phyloP scores from a whole-genome alignment of 805 yeast genomes.

The Metschnikowia peoriensis region DNA sequence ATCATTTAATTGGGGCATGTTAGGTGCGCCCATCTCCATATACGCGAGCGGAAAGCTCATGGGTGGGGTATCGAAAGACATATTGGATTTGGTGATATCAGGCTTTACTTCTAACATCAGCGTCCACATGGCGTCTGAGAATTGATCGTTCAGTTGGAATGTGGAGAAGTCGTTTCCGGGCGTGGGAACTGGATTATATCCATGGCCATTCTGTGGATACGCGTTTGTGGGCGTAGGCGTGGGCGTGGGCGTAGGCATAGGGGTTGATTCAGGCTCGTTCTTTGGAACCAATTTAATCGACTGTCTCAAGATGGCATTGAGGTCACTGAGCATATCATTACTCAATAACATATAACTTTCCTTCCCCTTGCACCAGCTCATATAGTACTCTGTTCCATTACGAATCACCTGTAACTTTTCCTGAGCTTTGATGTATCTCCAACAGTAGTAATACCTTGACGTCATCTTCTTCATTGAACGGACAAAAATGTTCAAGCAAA shows the following conservation, averaged over 20 bases:
- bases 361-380: constrained; percentile 16
- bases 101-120: constrained; percentile 18
- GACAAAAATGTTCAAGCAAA: constrained; percentile 12
- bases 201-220: neutral
- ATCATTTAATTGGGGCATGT: constrained; percentile 3
- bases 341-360: constrained; percentile 14
- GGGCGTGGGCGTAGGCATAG: constrained; percentile 3
- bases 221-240: constrained; percentile 1
- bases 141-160: constrained; percentile 1
- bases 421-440: constrained; percentile 20
- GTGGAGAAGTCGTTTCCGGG: constrained; percentile 1
- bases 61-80: constrained; percentile 9
- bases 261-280: constrained; percentile 1
- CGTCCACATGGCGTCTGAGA: constrained; percentile 16
- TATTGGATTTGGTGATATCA: constrained; percentile 5
- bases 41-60: constrained; percentile 7
- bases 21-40: neutral
- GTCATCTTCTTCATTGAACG: constrained; percentile 13
- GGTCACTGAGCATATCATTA: constrained; percentile 16
- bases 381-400: constrained; percentile 17
- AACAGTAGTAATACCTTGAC: constrained; percentile 20
- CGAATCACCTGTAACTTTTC: constrained; percentile 10
- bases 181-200: neutral
- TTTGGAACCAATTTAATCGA: constrained; percentile 7
- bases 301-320: constrained; percentile 8